phyloP scores from a whole-genome alignment of 192 early-diverging fungal genomes.

The Podila verticillata region DNA sequence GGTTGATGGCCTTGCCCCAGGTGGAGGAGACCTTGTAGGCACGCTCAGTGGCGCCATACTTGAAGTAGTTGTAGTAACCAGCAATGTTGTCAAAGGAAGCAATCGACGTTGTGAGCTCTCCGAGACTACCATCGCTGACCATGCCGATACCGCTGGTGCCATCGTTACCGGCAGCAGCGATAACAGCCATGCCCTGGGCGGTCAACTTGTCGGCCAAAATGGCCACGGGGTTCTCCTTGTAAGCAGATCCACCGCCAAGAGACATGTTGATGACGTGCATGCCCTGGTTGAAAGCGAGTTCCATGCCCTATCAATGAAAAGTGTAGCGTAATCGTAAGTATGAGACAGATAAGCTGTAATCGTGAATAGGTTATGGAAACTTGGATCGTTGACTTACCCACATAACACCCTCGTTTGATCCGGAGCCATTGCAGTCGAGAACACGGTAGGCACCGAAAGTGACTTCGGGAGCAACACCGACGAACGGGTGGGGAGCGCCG shows the following conservation, averaged over 20 bases:
- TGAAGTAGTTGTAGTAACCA: constrained; percentile 18
- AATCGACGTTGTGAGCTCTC: constrained; percentile 7
- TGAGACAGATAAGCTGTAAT: neutral
- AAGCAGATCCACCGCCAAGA: constrained; percentile 65
- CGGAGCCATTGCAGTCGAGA: constrained; percentile 78
- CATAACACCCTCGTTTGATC: constrained; percentile 75
- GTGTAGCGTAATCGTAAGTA: neutral
- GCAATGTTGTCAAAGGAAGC: constrained; percentile 21
- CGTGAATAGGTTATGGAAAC: neutral
- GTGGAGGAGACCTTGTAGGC: constrained; percentile 19
- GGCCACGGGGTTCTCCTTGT: constrained; percentile 62
- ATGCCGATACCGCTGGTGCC: constrained; percentile 60
- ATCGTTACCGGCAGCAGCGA: constrained; percentile 81
- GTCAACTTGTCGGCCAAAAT: constrained; percentile 56
- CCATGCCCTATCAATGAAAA: constrained; percentile 52
- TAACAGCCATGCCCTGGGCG: constrained; percentile 63
- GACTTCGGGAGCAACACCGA: constrained; percentile 85
- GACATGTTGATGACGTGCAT: constrained; percentile 77
- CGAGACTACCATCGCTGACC: constrained; percentile 19
- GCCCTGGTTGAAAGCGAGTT: constrained; percentile 72
- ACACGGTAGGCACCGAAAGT: constrained; percentile 84
- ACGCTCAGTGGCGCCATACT: constrained; percentile 16
- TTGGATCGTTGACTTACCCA: constrained; percentile 51
- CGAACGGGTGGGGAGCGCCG: constrained; percentile 53
- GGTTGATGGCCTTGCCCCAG: constrained; percentile 39